phyloP scores from a whole-genome alignment of 2,329 filamentous ascomycete species.

The Fusarium torreyae region DNA sequence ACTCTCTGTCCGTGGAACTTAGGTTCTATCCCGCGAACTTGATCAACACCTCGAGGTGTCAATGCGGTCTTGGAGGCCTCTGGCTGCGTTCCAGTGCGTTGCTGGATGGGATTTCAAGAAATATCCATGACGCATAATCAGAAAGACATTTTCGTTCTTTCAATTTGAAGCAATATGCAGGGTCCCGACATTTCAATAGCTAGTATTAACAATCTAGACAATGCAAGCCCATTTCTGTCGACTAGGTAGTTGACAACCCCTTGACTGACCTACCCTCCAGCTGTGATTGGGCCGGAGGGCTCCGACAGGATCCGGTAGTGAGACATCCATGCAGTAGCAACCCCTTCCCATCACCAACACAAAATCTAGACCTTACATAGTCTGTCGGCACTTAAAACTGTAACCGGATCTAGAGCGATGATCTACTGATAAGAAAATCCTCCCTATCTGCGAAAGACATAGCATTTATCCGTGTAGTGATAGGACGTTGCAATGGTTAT shows the following conservation, averaged over 20 bases:
- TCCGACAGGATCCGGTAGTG: not conserved
- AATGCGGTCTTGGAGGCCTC: no score
- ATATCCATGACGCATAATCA: not conserved
- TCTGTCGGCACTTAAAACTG: not conserved
- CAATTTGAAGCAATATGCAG: no score
- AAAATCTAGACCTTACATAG: not conserved
- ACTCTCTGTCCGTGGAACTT: not conserved
- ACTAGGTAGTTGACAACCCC: not conserved
- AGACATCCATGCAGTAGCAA: not conserved
- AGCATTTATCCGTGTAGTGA: not conserved
- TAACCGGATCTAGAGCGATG: not conserved
- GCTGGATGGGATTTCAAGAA: not conserved
- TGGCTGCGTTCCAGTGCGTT: no score
- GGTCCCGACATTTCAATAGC: no score
- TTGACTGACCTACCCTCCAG: not conserved
- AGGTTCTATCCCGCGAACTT: not conserved
- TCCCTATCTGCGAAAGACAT: not conserved
- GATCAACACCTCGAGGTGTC: not conserved
- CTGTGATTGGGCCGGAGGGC: not conserved
- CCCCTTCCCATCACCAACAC: not conserved
- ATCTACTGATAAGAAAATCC: not conserved
- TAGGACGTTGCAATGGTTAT: not conserved
- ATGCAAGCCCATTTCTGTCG: no score
- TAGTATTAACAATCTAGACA: no score
- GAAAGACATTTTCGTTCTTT: no score